phyloP scores from a whole-genome alignment of 768 basidiomycete species.

The Leccinellum luteum region DNA sequence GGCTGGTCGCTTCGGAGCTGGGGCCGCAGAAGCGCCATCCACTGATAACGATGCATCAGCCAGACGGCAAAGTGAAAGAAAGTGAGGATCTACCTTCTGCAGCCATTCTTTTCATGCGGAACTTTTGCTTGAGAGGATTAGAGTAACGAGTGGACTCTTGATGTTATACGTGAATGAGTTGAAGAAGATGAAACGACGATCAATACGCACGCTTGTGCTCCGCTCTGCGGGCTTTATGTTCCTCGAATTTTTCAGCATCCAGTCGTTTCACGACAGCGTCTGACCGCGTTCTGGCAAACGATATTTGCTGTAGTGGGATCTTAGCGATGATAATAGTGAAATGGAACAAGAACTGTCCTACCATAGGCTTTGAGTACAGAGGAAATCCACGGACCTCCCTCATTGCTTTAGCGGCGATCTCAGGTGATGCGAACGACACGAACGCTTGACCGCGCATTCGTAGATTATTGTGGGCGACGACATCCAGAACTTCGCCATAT shows the following conservation, averaged over 20 bases:
- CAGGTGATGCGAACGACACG: conserved; percentile 82
- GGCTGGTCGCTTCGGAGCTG: conserved; percentile 72
- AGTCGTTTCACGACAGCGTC: conserved; percentile 85
- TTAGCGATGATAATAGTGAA: neutral
- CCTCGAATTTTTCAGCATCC: conserved; percentile 64
- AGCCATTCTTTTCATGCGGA: conserved; percentile 76
- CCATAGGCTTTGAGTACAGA: conserved; percentile 96
- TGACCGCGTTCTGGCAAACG: conserved; percentile 85
- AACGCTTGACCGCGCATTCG: conserved; percentile 99
- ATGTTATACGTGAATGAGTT: neutral
- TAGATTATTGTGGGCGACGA: conserved; percentile 92
- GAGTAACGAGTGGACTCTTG: conserved; percentile 79
- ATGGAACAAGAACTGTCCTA: conserved; percentile 32
- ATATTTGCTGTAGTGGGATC: conserved; percentile 73
- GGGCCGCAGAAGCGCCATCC: conserved; percentile 63
- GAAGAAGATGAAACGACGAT: neutral
- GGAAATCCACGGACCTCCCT: conserved; percentile 95
- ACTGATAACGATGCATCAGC: conserved; percentile 38
- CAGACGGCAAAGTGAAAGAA: conserved; percentile 1
- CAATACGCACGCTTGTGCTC: conserved; percentile 78
- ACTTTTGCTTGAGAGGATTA: conserved; percentile 88
- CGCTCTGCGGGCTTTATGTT: conserved; percentile 68
- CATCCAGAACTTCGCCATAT: conserved; percentile 90
- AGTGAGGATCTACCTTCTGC: conserved; percentile 57
- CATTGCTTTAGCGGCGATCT: conserved; percentile 83